Conservation (phyloP, 306 rosid species). For the Fragaria nilgerrensis region DNA sequence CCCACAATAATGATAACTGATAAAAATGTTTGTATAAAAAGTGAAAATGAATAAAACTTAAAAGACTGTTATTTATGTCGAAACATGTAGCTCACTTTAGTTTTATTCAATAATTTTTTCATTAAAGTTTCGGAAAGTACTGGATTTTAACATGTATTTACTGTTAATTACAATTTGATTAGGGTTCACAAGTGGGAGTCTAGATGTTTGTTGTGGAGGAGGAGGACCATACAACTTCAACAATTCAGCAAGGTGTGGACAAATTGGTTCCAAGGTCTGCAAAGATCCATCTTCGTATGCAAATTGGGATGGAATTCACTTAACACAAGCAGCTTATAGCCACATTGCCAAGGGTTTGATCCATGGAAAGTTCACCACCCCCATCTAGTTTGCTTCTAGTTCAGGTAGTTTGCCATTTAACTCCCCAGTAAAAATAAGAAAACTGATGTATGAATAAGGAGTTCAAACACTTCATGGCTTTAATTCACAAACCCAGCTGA, state of each 20-base stretch:
- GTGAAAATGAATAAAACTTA: too few relatives aligned
- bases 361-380: constrained; percentile 44
- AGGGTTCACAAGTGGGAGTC: too few relatives aligned
- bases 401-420: too few relatives aligned
- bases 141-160: constrained; percentile 24
- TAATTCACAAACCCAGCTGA: too few relatives aligned
- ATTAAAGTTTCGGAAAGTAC: background rate
- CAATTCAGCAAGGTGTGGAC: constrained; percentile 55
- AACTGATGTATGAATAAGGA: too few relatives aligned
- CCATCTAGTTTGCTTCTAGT: constrained; percentile 8
- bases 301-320: constrained; percentile 74
- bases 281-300: constrained; percentile 37
- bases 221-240: constrained; percentile 73
- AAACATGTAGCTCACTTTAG: background rate
- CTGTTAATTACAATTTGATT: too few relatives aligned
- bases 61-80: too few relatives aligned
- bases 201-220: constrained; percentile 40
- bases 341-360: constrained; percentile 44
- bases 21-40: too few relatives aligned
- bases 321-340: constrained; percentile 62
- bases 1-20: too few relatives aligned
- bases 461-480: too few relatives aligned
- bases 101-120: background rate
- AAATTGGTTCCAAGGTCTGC: constrained; percentile 41
- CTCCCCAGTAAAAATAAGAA: too few relatives aligned